A percentile compares a stretch with the other conserved stretches of the same genome.
Evolutionary conservation across 768 basidiomycete genomes (phyloP).

Genomic region (Tylopilus rubrobrunneus): DNA sequence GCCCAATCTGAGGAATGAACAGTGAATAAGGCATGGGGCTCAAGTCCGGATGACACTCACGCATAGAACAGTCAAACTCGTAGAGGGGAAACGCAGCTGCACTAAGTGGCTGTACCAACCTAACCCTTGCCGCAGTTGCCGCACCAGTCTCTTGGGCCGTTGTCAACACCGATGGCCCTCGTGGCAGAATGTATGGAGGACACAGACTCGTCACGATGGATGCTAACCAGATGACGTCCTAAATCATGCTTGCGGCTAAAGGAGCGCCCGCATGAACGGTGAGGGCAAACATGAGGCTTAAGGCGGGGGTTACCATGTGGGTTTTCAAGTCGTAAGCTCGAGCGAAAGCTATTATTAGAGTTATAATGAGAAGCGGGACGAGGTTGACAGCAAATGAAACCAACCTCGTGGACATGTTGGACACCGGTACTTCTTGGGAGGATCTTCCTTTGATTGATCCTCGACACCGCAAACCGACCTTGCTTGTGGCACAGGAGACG

Average conservation of each 20-base stretch:
- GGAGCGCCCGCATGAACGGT: conserved; percentile 80
- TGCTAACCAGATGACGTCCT: conserved; percentile 82
- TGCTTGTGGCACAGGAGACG: conserved; percentile 38
- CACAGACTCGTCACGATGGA: conserved; percentile 68
- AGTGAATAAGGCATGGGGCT: conserved; percentile 10
- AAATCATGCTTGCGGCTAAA: conserved; percentile 95
- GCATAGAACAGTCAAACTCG: conserved; percentile 24
- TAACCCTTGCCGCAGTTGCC: conserved; percentile 69
- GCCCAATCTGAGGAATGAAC: conserved; percentile 26
- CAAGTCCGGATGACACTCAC: conserved; percentile 14
- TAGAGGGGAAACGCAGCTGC: conserved; percentile 45
- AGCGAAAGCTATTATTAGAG: conserved; percentile 64
- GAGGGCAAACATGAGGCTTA: conserved; percentile 87
- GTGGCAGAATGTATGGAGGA: conserved; percentile 36
- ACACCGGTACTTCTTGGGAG: conserved; percentile 79
- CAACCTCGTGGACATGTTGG: conserved; percentile 68
- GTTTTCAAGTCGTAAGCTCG: conserved; percentile 94
- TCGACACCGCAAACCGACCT: conserved; percentile 37
- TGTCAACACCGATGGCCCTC: conserved; percentile 65
- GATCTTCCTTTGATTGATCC: conserved; percentile 52
- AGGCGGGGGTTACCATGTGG: conserved; percentile 85
- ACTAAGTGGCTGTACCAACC: conserved; percentile 50
- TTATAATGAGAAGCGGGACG: conserved; percentile 1
- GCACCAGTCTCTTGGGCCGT: conserved; percentile 64
- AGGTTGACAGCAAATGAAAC: conserved; percentile 2